Percentiles rank a stretch among this genome's conserved stretches.
phyloP scores from a whole-genome alignment of 441 rosid genomes.

The Sinapis alba region DNA sequence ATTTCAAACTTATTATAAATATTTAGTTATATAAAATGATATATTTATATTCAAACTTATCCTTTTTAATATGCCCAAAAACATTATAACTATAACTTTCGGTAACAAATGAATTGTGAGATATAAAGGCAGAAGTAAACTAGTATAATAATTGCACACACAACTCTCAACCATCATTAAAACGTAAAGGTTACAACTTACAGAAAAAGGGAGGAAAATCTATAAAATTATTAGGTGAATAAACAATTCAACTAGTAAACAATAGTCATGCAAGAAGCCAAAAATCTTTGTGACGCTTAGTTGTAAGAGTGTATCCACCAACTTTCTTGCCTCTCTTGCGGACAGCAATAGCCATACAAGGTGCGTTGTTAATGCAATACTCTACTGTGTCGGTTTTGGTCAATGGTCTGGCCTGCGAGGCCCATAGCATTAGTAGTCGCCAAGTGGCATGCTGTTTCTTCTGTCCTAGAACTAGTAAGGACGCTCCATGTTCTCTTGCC shows the following conservation, averaged over 20 bases:
- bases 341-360: conserved; percentile 88
- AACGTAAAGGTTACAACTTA: conserved; percentile 12
- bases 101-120: neutral
- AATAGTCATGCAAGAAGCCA: conserved; percentile 79
- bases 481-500: conserved; percentile 64
- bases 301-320: conserved; percentile 91
- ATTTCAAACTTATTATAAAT: no score
- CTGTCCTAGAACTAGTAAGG: conserved; percentile 74
- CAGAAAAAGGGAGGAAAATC: neutral
- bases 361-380: conserved; percentile 80
- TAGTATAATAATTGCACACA: conserved; percentile 18
- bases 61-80: neutral
- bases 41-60: neutral
- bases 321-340: conserved; percentile 75
- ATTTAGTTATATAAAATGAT: no score
- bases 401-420: conserved; percentile 27
- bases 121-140: neutral
- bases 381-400: conserved; percentile 60
- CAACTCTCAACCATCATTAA: conserved; percentile 16
- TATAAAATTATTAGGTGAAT: neutral
- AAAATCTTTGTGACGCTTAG: conserved; percentile 91
- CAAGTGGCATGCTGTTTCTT: conserved; percentile 76
- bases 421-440: conserved; percentile 85
- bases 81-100: neutral
- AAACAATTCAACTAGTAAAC: neutral